phyloP scores from a whole-genome alignment of 768 basidiomycete genomes.

The Coprinopsis sp. region DNA sequence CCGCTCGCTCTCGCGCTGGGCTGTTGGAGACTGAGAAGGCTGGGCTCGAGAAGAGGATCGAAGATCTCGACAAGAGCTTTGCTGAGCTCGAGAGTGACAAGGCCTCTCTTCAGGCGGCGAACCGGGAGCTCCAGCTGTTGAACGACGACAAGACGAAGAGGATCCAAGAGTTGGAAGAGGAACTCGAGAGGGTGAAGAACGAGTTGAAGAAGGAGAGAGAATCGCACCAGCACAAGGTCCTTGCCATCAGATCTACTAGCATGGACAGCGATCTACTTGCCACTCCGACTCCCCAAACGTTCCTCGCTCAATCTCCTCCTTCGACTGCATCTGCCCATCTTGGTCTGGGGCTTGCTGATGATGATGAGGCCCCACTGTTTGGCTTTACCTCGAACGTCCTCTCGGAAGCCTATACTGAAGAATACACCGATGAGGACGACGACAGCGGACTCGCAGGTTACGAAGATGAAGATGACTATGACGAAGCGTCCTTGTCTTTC shows the following conservation, averaged over 20 bases:
- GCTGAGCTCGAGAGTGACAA: slow-evolving; percentile 25
- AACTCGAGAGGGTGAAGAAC: no score
- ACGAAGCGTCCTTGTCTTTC: slow-evolving; percentile 51
- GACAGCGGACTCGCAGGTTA: slow-evolving; percentile 63
- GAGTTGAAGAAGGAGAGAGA: slow-evolving; percentile 23
- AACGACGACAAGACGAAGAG: slow-evolving; percentile 32
- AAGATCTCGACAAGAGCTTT: slow-evolving; percentile 30
- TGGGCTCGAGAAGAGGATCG: slow-evolving; percentile 46
- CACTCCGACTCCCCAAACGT: slow-evolving; percentile 13
- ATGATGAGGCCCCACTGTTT: slow-evolving; percentile 12
- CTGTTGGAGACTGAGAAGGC: slow-evolving; percentile 64
- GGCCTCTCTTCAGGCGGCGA: slow-evolving; percentile 20
- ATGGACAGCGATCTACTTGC: slow-evolving; percentile 35
- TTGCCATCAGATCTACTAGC: slow-evolving; percentile 32
- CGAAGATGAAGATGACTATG: slow-evolving; percentile 64
- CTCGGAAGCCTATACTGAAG: slow-evolving; percentile 46
- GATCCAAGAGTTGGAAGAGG: slow-evolving; percentile 25
- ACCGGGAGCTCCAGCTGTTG: slow-evolving; percentile 28
- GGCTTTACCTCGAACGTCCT: slow-evolving; percentile 50
- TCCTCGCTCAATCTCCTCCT: slow-evolving; percentile 3
- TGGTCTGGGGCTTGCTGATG: slow-evolving; percentile 27
- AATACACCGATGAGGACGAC: slow-evolving; percentile 39
- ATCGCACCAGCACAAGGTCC: slow-evolving; percentile 20
- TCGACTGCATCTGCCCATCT: not conserved
- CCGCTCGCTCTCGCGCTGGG: slow-evolving; percentile 69